phyloP scores from a whole-genome alignment of 169 alveolate genomes.

The Perkinsus chesapeaki region DNA sequence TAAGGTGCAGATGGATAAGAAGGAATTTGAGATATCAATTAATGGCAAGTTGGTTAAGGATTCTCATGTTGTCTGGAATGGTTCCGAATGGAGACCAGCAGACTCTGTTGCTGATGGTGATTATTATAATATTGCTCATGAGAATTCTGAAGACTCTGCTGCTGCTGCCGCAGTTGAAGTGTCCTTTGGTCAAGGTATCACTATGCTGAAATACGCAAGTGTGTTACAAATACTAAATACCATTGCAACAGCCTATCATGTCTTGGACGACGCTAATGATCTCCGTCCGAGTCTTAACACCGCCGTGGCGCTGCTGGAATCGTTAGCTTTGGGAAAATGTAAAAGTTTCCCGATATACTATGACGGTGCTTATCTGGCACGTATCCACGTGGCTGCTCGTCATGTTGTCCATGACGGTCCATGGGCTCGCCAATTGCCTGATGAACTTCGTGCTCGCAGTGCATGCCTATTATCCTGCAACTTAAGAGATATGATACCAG shows the following conservation, averaged over 20 bases:
- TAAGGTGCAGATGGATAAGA: background rate
- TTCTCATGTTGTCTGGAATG: background rate
- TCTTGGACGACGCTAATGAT: background rate
- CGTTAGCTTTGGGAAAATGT: background rate
- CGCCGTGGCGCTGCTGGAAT: background rate
- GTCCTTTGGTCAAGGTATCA: background rate
- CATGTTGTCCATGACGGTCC: background rate
- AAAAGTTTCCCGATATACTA: background rate
- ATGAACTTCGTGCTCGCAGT: background rate
- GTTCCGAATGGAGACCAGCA: background rate
- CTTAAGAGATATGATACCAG: background rate
- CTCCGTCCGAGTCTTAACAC: background rate
- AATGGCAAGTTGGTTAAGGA: background rate
- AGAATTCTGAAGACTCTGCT: background rate
- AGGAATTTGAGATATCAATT: background rate
- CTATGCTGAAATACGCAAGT: background rate
- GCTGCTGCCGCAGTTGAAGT: background rate
- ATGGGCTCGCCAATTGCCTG: background rate
- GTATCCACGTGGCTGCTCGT: background rate
- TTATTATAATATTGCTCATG: background rate
- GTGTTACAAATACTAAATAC: background rate
- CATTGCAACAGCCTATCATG: background rate
- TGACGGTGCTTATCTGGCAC: background rate
- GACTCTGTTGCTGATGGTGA: background rate
- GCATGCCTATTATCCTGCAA: background rate